phyloP scores from a whole-genome alignment of 208 protist species.

The Trypanosoma mega region DNA sequence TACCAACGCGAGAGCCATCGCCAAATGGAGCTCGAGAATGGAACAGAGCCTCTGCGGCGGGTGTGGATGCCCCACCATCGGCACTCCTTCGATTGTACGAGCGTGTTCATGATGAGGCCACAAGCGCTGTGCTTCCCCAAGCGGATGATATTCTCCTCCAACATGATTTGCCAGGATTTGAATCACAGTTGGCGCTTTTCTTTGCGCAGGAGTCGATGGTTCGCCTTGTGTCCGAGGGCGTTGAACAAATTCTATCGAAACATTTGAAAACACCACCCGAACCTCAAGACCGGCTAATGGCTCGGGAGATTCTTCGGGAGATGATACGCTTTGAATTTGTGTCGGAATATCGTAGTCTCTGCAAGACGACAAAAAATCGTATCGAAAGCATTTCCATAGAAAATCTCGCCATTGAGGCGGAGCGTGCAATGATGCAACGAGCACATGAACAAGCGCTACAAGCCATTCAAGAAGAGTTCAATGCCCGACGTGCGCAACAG shows the following conservation, averaged over 20 bases:
- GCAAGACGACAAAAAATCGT: background rate
- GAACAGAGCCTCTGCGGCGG: no score
- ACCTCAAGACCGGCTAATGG: slow-evolving; percentile 10
- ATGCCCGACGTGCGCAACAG: background rate
- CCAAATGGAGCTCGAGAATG: background rate
- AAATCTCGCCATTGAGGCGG: background rate
- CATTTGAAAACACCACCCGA: background rate
- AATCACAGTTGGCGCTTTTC: slow-evolving; percentile 20
- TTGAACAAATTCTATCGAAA: slow-evolving; percentile 1
- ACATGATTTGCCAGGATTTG: slow-evolving; percentile 14
- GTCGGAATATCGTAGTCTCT: slow-evolving; percentile 8
- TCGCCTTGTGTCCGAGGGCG: background rate
- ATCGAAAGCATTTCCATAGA: slow-evolving; percentile 5
- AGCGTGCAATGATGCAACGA: background rate
- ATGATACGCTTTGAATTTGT: slow-evolving; percentile 12
- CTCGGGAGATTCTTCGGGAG: slow-evolving; percentile 13
- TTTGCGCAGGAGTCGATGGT: slow-evolving; percentile 1
- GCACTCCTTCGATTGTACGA: no score
- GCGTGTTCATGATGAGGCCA: no score
- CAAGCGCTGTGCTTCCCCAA: background rate
- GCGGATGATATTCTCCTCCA: slow-evolving; percentile 7
- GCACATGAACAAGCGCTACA: background rate
- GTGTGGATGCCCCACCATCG: no score
- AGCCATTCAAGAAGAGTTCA: background rate
- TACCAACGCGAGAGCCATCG: background rate